Evolutionary conservation across 768 basidiomycete species (phyloP).

Genomic region (Boletus patriciae): DNA sequence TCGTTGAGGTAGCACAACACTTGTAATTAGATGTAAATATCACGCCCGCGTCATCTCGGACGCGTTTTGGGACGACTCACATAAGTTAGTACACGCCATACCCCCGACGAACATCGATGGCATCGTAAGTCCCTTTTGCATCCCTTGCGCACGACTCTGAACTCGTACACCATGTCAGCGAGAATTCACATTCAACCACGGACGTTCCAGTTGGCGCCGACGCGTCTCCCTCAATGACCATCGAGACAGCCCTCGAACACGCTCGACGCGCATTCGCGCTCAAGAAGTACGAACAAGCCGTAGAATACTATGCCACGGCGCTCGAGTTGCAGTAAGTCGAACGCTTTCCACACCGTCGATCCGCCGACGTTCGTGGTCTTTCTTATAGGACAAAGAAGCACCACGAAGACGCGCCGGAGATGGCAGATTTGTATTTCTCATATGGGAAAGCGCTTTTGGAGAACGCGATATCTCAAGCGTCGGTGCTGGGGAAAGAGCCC

Average conservation of each 20-base stretch:
- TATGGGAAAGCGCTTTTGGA: constrained; percentile 94
- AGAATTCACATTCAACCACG: constrained; percentile 1
- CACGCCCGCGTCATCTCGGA: constrained; percentile 16
- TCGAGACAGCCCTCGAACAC: constrained; percentile 68
- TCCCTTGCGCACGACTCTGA: too few relatives aligned
- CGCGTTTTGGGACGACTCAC: not conserved
- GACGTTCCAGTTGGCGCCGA: constrained; percentile 16
- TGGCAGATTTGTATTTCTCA: constrained; percentile 83
- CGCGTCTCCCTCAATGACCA: constrained; percentile 30
- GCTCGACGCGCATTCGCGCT: constrained; percentile 89
- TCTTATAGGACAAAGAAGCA: constrained; percentile 61
- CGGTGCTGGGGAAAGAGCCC: constrained; percentile 86
- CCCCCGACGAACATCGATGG: constrained; percentile 14
- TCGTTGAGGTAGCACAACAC: not conserved
- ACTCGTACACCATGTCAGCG: constrained; percentile 7
- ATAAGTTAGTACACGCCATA: not conserved
- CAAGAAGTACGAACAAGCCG: constrained; percentile 81
- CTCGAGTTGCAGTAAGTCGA: constrained; percentile 77
- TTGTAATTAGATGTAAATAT: constrained; percentile 16
- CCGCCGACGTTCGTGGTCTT: constrained; percentile 12
- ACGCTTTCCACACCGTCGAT: not conserved
- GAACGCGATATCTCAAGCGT: constrained; percentile 82
- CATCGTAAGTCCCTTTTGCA: constrained; percentile 22
- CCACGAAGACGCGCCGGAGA: constrained; percentile 80
- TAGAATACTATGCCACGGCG: constrained; percentile 80